Percentiles rank a stretch among this genome's conserved stretches.
Conservation (phyloP, 148 eudicot species). For the Gaultheria prostrata region DNA sequence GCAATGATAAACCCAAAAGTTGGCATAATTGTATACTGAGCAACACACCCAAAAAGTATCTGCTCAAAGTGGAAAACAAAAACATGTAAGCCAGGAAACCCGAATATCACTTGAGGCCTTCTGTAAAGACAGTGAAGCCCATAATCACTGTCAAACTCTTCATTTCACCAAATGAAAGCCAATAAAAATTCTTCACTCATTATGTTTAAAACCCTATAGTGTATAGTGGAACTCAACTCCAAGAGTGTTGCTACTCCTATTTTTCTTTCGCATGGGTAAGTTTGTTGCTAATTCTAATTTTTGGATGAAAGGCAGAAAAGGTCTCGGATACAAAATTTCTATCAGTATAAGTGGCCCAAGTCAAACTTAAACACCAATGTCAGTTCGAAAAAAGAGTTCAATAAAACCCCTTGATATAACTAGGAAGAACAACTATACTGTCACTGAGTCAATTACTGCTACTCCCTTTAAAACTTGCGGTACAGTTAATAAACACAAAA, state of each 20-base stretch:
- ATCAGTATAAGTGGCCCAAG: not conserved
- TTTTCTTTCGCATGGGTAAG: not conserved
- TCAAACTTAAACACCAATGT: too few relatives aligned
- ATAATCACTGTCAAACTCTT: not conserved
- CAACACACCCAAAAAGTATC: constrained; percentile 64
- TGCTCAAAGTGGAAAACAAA: constrained; percentile 15
- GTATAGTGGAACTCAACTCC: not conserved
- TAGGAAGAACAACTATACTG: too few relatives aligned
- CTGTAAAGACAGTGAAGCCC: not conserved
- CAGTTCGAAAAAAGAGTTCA: too few relatives aligned
- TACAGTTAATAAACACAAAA: too few relatives aligned
- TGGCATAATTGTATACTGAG: constrained; percentile 79
- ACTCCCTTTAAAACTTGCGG: too few relatives aligned
- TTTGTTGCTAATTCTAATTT: not conserved
- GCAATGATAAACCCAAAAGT: constrained; percentile 38
- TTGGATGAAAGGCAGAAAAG: not conserved
- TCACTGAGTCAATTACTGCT: too few relatives aligned
- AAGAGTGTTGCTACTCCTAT: not conserved
- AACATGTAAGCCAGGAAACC: not conserved
- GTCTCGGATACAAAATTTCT: not conserved
- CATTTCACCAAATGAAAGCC: not conserved
- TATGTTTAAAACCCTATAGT: not conserved
- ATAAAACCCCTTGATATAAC: too few relatives aligned
- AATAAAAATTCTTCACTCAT: not conserved
- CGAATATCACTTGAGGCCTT: not conserved